Conservation (phyloP, 1,284 basidiomycete species). For the Crocinoboletus sp. region DNA sequence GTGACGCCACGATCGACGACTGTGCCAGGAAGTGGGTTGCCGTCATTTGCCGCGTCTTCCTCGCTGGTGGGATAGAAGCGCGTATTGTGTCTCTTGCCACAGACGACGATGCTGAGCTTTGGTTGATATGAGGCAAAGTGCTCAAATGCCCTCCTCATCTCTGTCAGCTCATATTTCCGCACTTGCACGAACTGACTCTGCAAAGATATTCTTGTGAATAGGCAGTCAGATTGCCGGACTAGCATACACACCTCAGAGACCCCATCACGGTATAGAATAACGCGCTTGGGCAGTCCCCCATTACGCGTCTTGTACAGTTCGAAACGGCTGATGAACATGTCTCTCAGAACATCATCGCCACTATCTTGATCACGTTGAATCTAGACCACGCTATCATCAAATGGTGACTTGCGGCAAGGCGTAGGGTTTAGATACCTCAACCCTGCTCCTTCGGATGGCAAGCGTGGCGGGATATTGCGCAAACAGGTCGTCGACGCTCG, state of each 20-base stretch:
- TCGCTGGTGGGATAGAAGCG: constrained; percentile 57
- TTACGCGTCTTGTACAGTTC: constrained; percentile 48
- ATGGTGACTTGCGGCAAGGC: not conserved
- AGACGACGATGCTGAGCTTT: constrained; percentile 65
- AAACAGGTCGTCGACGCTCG: constrained; percentile 59
- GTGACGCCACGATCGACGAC: constrained; percentile 71
- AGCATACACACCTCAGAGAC: constrained; percentile 58
- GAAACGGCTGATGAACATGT: constrained; percentile 70
- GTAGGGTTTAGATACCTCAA: constrained; percentile 50
- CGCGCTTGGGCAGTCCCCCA: constrained; percentile 48
- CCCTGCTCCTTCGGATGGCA: constrained; percentile 55
- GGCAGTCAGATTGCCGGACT: not conserved
- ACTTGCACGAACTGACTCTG: constrained; percentile 68
- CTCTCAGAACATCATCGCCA: constrained; percentile 38
- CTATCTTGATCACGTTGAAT: constrained; percentile 50
- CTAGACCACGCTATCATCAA: constrained; percentile 31
- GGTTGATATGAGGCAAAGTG: constrained; percentile 55
- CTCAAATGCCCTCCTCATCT: constrained; percentile 54
- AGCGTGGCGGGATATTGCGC: constrained; percentile 69
- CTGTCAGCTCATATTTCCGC: constrained; percentile 50
- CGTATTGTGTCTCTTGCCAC: constrained; percentile 77
- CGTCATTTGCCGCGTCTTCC: constrained; percentile 51
- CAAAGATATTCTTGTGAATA: not conserved
- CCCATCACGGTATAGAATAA: constrained; percentile 71
- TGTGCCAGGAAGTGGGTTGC: constrained; percentile 70